A percentile compares a stretch with the other conserved stretches of the same genome.
These are phyloP conservation scores for Sutorius australiensis DNA, from an alignment of 768 basidiomycete genomes.

Conservation along the genomic window DNA sequence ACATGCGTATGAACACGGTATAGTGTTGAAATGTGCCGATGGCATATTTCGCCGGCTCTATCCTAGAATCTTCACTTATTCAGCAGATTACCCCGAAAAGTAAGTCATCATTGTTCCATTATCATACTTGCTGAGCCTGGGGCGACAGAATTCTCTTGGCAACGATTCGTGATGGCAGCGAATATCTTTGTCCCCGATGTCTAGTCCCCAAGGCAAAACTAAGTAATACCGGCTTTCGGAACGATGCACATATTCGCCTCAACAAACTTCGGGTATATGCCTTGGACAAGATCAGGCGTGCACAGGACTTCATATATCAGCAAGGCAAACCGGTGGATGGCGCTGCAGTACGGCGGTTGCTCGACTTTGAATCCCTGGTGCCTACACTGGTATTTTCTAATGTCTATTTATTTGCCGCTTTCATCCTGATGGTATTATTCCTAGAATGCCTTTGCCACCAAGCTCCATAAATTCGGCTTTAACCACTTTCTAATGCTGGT, in stretches of 20 bases:
- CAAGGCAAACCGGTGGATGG: neutral
- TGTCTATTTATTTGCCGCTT: no score
- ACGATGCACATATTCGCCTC: neutral
- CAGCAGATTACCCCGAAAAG: neutral
- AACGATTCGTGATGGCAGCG: neutral
- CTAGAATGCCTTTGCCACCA: neutral
- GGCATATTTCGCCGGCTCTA: neutral
- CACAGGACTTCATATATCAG: neutral
- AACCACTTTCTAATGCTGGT: conserved; percentile 28
- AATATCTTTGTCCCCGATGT: neutral
- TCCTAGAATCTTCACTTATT: neutral
- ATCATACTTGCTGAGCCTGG: neutral
- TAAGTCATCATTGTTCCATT: neutral
- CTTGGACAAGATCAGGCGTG: neutral
- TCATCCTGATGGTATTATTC: neutral
- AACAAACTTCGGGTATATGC: neutral
- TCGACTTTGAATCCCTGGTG: neutral
- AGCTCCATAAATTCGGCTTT: conserved; percentile 4
- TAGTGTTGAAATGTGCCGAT: neutral
- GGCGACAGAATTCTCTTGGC: neutral
- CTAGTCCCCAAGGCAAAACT: neutral
- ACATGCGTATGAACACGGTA: neutral
- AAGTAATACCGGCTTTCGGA: neutral
- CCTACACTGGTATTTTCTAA: neutral
- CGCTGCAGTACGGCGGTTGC: neutral